These are phyloP conservation scores for Monosporascus sp. DNA, from an alignment of 2,329 filamentous ascomycete genomes.

Conservation along the genomic window DNA sequence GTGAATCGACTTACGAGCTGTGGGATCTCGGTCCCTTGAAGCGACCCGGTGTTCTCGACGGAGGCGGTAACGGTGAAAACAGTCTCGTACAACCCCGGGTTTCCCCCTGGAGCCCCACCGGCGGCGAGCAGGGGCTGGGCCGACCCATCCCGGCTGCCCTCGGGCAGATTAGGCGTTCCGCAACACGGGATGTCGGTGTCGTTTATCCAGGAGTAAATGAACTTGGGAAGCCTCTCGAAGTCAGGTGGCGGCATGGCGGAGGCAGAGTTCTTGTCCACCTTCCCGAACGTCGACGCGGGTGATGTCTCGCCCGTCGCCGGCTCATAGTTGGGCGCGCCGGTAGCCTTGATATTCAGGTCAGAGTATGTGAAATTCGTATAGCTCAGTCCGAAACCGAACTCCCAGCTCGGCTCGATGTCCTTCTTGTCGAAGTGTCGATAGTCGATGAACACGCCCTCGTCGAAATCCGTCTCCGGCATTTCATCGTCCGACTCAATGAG, in stretches of 20 bases:
- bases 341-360: slow-evolving; percentile 51
- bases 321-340: slow-evolving; percentile 42
- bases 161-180: slow-evolving; percentile 41
- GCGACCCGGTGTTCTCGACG: slow-evolving; percentile 64
- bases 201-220: slow-evolving; percentile 69
- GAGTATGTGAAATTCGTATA: slow-evolving; percentile 75
- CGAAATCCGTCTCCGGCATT: slow-evolving; percentile 67
- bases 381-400: slow-evolving; percentile 76
- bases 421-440: slow-evolving; percentile 68
- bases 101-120: slow-evolving; percentile 54
- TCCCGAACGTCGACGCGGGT: slow-evolving; percentile 58
- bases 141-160: slow-evolving; percentile 54
- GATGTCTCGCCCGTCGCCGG: slow-evolving; percentile 56
- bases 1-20: slow-evolving; percentile 47
- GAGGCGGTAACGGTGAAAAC: slow-evolving; percentile 61
- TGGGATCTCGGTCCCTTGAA: slow-evolving; percentile 63
- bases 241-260: slow-evolving; percentile 42
- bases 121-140: slow-evolving; percentile 50
- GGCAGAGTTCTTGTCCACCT: slow-evolving; percentile 29
- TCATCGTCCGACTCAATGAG: slow-evolving; percentile 58
- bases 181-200: slow-evolving; percentile 42
- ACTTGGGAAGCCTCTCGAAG: slow-evolving; percentile 43
- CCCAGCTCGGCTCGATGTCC: slow-evolving; percentile 63
- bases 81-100: slow-evolving; percentile 61
- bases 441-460: slow-evolving; percentile 76